phyloP scores from a whole-genome alignment of 2,329 filamentous ascomycete species.

The Gaeumannomyces tritici region DNA sequence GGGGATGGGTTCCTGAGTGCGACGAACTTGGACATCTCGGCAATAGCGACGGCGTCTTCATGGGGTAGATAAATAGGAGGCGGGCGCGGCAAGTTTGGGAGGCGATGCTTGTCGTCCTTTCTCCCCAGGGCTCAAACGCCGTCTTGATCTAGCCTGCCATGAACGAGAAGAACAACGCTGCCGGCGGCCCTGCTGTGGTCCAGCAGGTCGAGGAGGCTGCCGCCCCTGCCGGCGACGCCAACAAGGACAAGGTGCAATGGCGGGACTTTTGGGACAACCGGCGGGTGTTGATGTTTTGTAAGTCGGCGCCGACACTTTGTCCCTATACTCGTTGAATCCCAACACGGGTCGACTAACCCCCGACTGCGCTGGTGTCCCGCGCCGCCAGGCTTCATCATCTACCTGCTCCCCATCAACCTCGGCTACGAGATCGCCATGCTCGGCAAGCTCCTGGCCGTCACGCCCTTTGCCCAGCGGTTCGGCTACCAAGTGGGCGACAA shows the following conservation, averaged over 20 bases:
- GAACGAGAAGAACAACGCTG: too few species aligned
- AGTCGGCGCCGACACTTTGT: neutral
- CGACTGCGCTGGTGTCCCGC: too few species aligned
- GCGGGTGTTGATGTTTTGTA: neutral
- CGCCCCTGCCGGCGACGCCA: too few species aligned
- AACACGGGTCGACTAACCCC: too few species aligned
- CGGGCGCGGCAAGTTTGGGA: too few species aligned
- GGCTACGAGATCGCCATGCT: constrained; percentile 19
- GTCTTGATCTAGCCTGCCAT: too few species aligned
- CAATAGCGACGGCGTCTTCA: too few species aligned
- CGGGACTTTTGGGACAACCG: constrained; percentile 1
- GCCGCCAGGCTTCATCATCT: constrained; percentile 15
- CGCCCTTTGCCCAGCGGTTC: constrained; percentile 16
- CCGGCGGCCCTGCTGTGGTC: too few species aligned
- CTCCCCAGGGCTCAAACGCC: too few species aligned
- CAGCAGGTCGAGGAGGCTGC: too few species aligned
- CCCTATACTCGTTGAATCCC: rapidly evolving
- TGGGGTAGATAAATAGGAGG: neutral
- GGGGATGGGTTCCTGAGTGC: neutral
- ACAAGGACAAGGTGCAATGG: neutral
- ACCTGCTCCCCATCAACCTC: constrained; percentile 19
- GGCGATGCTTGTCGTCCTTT: too few species aligned
- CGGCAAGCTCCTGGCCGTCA: constrained; percentile 19
- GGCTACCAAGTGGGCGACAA: constrained; percentile 11
- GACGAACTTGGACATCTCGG: neutral